phyloP scores from a whole-genome alignment of 306 rosid genomes.

The Hippophae gyantsensis region DNA sequence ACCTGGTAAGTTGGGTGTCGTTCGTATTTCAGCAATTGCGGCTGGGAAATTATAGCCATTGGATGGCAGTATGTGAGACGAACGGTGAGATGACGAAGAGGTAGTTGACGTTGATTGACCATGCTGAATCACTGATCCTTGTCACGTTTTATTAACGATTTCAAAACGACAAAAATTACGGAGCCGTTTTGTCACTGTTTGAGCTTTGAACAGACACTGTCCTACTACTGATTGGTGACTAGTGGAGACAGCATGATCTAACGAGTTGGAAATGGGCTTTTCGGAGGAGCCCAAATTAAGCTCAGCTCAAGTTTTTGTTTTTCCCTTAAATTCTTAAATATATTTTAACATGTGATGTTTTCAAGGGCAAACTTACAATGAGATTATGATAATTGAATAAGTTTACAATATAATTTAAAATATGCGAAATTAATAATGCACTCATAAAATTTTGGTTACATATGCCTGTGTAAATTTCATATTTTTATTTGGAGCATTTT shows the following conservation, averaged over 20 bases:
- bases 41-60: slow-evolving; percentile 16
- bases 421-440: too few relatives aligned
- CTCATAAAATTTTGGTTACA: too few relatives aligned
- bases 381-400: too few relatives aligned
- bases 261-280: neutral
- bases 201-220: too few relatives aligned
- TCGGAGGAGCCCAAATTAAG: neutral
- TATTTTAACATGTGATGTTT: too few relatives aligned
- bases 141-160: slow-evolving; percentile 5
- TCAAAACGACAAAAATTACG: neutral
- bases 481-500: too few relatives aligned
- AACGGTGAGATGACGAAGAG: neutral
- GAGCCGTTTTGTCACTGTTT: neutral
- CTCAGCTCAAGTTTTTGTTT: neutral
- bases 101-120: slow-evolving; percentile 23
- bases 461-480: too few relatives aligned
- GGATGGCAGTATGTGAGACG: neutral
- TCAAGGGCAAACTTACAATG: too few relatives aligned
- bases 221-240: neutral
- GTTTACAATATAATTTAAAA: too few relatives aligned
- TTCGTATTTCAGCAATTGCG: slow-evolving; percentile 26
- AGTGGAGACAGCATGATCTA: too few relatives aligned
- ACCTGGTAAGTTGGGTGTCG: slow-evolving; percentile 5
- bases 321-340: too few relatives aligned
- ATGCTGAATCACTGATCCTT: neutral